Percentiles rank a stretch among this genome's conserved stretches.
phyloP scores from a whole-genome alignment of 345 rosid genomes.

The Sonneratia caseolaris region DNA sequence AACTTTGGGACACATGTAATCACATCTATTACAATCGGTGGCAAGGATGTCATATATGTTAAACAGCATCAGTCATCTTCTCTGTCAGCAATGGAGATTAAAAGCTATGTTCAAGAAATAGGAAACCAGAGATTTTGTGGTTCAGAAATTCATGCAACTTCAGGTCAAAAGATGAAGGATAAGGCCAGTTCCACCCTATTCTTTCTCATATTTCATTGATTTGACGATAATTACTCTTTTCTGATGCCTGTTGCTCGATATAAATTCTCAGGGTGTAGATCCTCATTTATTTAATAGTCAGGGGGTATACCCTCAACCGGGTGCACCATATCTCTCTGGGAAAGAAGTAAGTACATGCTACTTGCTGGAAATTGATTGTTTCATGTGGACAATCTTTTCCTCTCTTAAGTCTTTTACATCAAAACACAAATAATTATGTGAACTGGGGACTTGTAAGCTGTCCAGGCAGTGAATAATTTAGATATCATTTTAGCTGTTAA shows the following conservation, averaged over 20 bases:
- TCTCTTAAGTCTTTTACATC: neutral
- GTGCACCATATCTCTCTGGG: constrained; percentile 38
- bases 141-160: constrained; percentile 25
- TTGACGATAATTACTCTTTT: neutral
- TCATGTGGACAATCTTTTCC: neutral
- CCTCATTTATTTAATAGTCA: constrained; percentile 58
- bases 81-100: constrained; percentile 45
- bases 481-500: neutral
- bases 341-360: constrained; percentile 44
- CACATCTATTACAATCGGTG: constrained; percentile 63
- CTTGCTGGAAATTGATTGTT: neutral
- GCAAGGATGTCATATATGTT: constrained; percentile 62
- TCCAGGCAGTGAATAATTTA: neutral
- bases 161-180: constrained; percentile 50
- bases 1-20: constrained; percentile 64
- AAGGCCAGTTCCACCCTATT: constrained; percentile 42
- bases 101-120: constrained; percentile 51
- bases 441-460: neutral
- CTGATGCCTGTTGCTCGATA: neutral
- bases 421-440: no score
- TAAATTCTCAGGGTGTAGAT: constrained; percentile 40
- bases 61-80: constrained; percentile 66
- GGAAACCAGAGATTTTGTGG: constrained; percentile 62
- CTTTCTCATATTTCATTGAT: constrained; percentile 4
- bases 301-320: constrained; percentile 75